A percentile compares a stretch with the other conserved stretches of the same genome.
These are phyloP conservation scores for Bonia amplexicaulis DNA, from an alignment of 176 grass and related monocot species.

Conservation along the genomic window DNA sequence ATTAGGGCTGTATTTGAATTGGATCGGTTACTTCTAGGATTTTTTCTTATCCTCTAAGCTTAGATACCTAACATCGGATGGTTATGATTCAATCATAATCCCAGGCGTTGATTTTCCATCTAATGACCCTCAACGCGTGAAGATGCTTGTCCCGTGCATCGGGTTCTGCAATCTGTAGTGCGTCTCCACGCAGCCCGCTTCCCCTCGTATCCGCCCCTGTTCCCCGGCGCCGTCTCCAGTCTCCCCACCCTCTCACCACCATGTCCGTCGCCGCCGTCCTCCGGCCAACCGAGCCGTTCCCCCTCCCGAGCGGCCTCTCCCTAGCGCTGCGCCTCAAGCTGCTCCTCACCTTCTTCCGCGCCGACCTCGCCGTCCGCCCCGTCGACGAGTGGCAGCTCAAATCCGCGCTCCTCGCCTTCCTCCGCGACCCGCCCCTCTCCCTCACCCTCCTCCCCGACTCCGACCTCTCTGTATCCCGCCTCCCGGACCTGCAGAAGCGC, in stretches of 20 bases:
- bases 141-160: not conserved
- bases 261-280: conserved; percentile 42
- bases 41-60: not conserved
- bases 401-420: conserved; percentile 64
- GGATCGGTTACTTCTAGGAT: not conserved
- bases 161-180: not conserved
- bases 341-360: conserved; percentile 80
- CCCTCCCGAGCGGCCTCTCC: conserved; percentile 52
- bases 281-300: conserved; percentile 43
- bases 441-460: conserved; percentile 50
- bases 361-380: conserved; percentile 63
- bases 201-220: not conserved
- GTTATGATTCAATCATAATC: not conserved
- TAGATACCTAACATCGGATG: not conserved
- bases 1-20: not conserved
- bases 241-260: not conserved
- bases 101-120: not conserved
- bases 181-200: not conserved
- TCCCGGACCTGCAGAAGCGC: conserved; percentile 78
- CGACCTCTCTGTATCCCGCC: conserved; percentile 49
- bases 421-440: conserved; percentile 58
- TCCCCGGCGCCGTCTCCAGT: not conserved
- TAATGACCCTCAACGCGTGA: not conserved
- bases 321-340: conserved; percentile 70
- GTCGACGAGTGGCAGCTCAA: conserved; percentile 93